Conservation (phyloP, 805 yeast species). For the Kodamaea kakaduensis region DNA sequence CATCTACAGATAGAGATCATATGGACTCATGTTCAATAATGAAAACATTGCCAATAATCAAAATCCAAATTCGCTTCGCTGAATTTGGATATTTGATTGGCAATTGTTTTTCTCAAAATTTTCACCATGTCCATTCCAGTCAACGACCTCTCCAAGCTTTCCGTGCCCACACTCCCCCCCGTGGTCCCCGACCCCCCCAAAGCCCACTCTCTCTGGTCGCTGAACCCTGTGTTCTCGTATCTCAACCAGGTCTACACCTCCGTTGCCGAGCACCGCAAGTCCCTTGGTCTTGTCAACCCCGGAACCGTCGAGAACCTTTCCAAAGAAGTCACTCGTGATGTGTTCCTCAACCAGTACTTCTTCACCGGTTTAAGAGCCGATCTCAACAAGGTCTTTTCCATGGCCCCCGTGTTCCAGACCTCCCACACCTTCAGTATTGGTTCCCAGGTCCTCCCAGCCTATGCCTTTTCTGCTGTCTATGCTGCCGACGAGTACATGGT, state of each 20-base stretch:
- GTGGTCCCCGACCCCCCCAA: constrained; percentile 51
- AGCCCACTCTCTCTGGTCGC: constrained; percentile 64
- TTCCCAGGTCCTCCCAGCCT: constrained; percentile 78
- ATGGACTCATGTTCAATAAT: no score
- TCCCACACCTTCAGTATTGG: constrained; percentile 92
- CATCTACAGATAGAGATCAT: no score
- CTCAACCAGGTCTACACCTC: constrained; percentile 70
- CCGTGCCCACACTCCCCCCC: constrained; percentile 55
- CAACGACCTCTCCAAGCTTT: constrained; percentile 57
- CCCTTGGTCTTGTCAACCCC: constrained; percentile 82
- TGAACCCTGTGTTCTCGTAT: constrained; percentile 79
- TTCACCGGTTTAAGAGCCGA: constrained; percentile 97
- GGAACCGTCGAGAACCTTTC: constrained; percentile 61
- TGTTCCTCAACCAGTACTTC: constrained; percentile 80
- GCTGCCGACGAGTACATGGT: constrained; percentile 81
- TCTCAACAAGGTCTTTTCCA: constrained; percentile 82
- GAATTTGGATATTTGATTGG: no score
- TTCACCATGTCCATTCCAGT: constrained; percentile 34
- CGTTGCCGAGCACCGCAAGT: constrained; percentile 71
- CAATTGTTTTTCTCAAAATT: background rate
- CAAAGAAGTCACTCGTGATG: constrained; percentile 85
- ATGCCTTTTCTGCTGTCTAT: constrained; percentile 84
- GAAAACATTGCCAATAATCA: no score
- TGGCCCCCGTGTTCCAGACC: constrained; percentile 95
- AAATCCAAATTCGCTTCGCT: no score